Conservation (phyloP, 2,329 filamentous ascomycete genomes). For the Beauveria sp. region DNA sequence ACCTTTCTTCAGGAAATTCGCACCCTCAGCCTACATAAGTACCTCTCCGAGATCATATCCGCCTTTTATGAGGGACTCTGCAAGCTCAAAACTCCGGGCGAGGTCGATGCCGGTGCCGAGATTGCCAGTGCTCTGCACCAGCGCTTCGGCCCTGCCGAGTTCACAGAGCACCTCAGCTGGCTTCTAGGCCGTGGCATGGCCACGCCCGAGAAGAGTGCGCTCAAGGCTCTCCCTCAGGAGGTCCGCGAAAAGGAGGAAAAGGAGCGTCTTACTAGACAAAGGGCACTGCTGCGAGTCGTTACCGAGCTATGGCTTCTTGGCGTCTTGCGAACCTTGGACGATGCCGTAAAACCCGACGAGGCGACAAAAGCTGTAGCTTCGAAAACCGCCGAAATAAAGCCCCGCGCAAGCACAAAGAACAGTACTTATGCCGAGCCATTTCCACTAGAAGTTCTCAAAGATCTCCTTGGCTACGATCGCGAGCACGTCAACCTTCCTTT, state of each 20-base stretch:
- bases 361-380: conserved; percentile 52
- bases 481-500: conserved; percentile 88
- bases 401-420: conserved; percentile 47
- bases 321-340: conserved; percentile 71
- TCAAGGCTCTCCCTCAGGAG: conserved; percentile 74
- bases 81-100: conserved; percentile 83
- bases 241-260: conserved; percentile 93
- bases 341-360: conserved; percentile 55
- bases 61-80: conserved; percentile 92
- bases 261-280: conserved; percentile 79
- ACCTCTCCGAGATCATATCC: conserved; percentile 92
- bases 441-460: conserved; percentile 94
- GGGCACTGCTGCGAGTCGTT: conserved; percentile 78
- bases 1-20: conserved; percentile 88
- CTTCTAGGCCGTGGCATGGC: conserved; percentile 83
- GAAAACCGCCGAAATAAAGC: conserved; percentile 56
- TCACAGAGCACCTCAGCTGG: conserved; percentile 89
- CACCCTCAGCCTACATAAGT: conserved; percentile 87
- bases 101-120: conserved; percentile 86
- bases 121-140: conserved; percentile 94
- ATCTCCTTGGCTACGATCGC: conserved; percentile 85
- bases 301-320: conserved; percentile 95
- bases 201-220: conserved; percentile 74
- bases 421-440: conserved; percentile 78
- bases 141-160: conserved; percentile 82